phyloP scores from a whole-genome alignment of 2,329 filamentous ascomycete species.

The Monilinia fructicola region DNA sequence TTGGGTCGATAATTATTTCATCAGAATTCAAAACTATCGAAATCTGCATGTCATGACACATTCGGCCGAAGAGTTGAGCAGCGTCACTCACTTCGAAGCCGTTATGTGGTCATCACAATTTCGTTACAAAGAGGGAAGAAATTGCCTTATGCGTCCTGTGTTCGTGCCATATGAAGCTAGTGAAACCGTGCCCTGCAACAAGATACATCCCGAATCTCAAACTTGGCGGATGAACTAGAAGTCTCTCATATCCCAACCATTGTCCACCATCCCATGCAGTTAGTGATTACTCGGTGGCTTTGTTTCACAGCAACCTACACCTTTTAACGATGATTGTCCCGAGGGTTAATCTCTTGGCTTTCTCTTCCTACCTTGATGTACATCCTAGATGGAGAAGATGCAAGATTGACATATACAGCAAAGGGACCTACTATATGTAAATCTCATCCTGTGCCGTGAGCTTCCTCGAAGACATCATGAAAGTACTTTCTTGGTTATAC shows the following conservation, averaged over 20 bases:
- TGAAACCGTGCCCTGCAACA: slow-evolving; percentile 1
- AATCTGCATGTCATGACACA: too few species aligned
- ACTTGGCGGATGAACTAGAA: slow-evolving; percentile 1
- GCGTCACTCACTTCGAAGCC: not conserved
- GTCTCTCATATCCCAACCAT: too few species aligned
- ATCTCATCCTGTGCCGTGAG: not conserved
- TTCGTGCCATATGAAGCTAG: not conserved
- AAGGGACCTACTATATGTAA: slow-evolving; percentile 4
- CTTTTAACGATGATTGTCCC: not conserved
- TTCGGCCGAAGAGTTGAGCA: too few species aligned
- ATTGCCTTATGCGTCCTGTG: not conserved
- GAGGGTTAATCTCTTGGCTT: not conserved
- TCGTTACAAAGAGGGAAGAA: not conserved
- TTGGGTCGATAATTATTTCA: too few species aligned
- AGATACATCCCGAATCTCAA: slow-evolving; percentile 8
- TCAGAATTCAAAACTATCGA: too few species aligned
- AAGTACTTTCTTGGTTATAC: slow-evolving; percentile 2
- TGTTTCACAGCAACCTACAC: not conserved
- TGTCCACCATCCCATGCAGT: too few species aligned
- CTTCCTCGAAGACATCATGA: slow-evolving; percentile 9
- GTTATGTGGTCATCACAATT: not conserved
- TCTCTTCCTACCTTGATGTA: not conserved
- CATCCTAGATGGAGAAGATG: not conserved
- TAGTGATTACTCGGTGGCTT: too few species aligned
- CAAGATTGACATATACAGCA: not conserved